Evolutionary conservation across 768 basidiomycete species (phyloP), one percentile per base, ranked within the genome.

Genomic region (Cyclocybe aegerita): DNA sequence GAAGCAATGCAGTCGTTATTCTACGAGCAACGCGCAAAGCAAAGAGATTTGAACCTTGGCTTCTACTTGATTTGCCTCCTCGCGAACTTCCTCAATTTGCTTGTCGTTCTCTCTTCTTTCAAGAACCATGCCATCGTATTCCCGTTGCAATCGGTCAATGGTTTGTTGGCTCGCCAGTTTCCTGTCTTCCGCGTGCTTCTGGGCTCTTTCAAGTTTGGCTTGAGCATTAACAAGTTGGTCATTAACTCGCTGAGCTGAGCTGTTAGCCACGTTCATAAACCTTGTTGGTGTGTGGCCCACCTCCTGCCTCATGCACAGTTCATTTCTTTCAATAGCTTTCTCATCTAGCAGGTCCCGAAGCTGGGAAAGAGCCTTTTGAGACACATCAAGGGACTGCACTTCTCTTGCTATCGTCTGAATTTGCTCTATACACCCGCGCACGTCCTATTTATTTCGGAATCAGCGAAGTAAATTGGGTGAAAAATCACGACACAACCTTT

Each of bases 181-280:
- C 65, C 88, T 89, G 49, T 94, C 92, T 65, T 90, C 88, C 5
- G 86, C 85, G 54, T 89, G 86, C 53, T 80, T 77, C 61, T 90
- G 85, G 0, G 88, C 86, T 23, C 90, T 81, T 49, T 87, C 83
- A 7, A 93, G 77, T 66, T 92, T 93, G 57, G 91, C 88, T 39
- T 82, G 77, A 4, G 93, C 93, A 64, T 94, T 93, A 7, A 74
- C 69, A 9, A 91, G 72, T 63, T 95, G 93, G 52, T 86, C 85
- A 54, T 80, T 73, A n/a, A 90, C 82, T 43, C 92, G 89, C 90
- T 96, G 38, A 10, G 42, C 34, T 17, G 5, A 7, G 40, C 11
- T 11, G 33, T 49, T 14, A 49, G 35, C 42, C 4, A 43, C 15
- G 15, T 10, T 17, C n/a, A 23, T 7, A 38, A 1, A 33, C 14